Evolutionary conservation across 805 yeast genomes (phyloP).

Genomic region (Yamadazyma endophytica): DNA sequence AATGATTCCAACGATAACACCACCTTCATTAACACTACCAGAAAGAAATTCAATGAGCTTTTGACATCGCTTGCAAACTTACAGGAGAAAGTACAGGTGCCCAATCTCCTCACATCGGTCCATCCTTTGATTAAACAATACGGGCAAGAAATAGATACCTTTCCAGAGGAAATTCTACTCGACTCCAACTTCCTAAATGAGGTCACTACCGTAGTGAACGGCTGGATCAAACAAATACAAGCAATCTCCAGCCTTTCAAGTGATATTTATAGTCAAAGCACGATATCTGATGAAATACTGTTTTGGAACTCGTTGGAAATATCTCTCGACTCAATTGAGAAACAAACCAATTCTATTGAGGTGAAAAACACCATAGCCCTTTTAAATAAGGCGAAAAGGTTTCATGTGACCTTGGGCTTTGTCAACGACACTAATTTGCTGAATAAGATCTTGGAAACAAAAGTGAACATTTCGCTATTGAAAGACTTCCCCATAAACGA

Average conservation of each 20-base stretch:
- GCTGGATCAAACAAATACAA: constrained; percentile 68
- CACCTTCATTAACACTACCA: constrained; percentile 32
- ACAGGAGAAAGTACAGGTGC: constrained; percentile 64
- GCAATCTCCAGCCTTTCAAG: constrained; percentile 50
- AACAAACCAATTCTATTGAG: constrained; percentile 53
- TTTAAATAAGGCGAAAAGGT: constrained; percentile 67
- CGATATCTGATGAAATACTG: constrained; percentile 58
- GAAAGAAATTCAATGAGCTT: constrained; percentile 64
- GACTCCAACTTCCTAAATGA: constrained; percentile 61
- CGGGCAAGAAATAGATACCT: constrained; percentile 17
- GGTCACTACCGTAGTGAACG: constrained; percentile 65
- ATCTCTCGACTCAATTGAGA: constrained; percentile 51
- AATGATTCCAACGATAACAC: constrained; percentile 26
- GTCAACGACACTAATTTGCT: constrained; percentile 65
- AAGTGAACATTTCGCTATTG: constrained; percentile 57
- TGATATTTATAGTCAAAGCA: constrained; percentile 51
- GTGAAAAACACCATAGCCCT: constrained; percentile 56
- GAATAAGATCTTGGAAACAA: constrained; percentile 48
- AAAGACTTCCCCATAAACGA: constrained; percentile 68
- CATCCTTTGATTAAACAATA: constrained; percentile 44
- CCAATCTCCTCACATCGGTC: constrained; percentile 50
- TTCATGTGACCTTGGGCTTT: constrained; percentile 72
- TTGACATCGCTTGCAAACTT: constrained; percentile 63
- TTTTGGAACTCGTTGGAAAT: constrained; percentile 76
- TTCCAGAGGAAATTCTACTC: constrained; percentile 32